Conservation (phyloP, 129 eudicot genomes). For the Centella asiatica region DNA sequence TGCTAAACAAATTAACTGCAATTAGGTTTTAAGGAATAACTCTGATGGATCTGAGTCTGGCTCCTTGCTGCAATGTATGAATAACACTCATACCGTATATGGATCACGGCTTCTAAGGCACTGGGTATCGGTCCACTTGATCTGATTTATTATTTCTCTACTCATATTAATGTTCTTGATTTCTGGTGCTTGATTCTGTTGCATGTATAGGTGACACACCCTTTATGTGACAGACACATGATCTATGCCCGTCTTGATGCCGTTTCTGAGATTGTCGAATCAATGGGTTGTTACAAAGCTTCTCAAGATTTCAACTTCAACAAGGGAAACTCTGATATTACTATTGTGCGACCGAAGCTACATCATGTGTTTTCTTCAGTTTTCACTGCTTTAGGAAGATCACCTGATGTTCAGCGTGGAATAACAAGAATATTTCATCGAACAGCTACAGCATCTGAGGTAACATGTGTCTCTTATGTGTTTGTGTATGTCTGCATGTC, state of each 20-base stretch:
- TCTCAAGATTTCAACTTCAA: conserved; percentile 17
- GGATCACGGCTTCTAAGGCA: conserved; percentile 90
- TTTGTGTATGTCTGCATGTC: not conserved
- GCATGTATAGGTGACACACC: conserved; percentile 70
- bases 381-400: conserved; percentile 46
- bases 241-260: conserved; percentile 83
- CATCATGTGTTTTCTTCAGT: conserved; percentile 58
- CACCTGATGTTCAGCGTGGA: conserved; percentile 94
- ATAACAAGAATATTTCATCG: conserved; percentile 89
- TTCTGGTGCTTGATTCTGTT: conserved; percentile 13
- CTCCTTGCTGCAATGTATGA: conserved; percentile 63
- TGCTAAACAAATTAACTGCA: conserved; percentile 8
- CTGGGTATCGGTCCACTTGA: conserved; percentile 52
- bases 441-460: conserved; percentile 90
- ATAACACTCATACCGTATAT: conserved; percentile 63
- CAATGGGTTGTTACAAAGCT: conserved; percentile 46
- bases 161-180: not conserved
- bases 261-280: conserved; percentile 72
- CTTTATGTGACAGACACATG: conserved; percentile 68
- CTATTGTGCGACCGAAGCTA: conserved; percentile 33
- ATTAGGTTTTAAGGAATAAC: conserved; percentile 71
- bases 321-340: conserved; percentile 19
- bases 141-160: not conserved
- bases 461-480: conserved; percentile 16
- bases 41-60: conserved; percentile 72